Evolutionary conservation across 345 rosid species (phyloP), one percentile per base, ranked within the genome.

Genomic region (Carallia pectinifolia): DNA sequence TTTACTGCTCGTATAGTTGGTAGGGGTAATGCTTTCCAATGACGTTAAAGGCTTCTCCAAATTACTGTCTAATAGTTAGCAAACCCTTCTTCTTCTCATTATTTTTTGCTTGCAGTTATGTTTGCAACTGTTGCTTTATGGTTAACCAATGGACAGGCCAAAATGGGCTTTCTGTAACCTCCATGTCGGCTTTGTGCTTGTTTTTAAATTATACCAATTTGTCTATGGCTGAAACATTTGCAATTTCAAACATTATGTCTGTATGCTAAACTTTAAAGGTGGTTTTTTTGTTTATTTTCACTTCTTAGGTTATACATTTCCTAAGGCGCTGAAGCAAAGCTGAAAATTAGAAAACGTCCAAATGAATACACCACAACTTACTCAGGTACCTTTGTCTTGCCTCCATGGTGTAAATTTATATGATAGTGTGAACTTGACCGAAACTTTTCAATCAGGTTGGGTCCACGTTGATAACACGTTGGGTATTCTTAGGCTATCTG

Each of bases 401-500:
- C 34, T 29, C 30, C 23, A 19, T 31, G 19, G 12, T 36, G 10
- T 38, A 38, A 66, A 55, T 52, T 53, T 27, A 19, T 23, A 36
- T 13, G 34, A 62, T 6, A 58, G n/a, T 65, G 6, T 5, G 55
- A 19, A 13, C 39, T 38, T 63, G 67, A 73, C 67, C 29, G 23
- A 68, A 66, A 38, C 38, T 61, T 65, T 4, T 70, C 61, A 39
- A 38, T 61, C 79, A 93, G 98, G 82, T 79, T 37, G 98, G 98
- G 62, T 92, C 98, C 47, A 84, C 91, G 94, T 81, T 93, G 80
- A 85, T 91, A 74, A 93, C 98, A 37, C 98, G 89, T 31, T 91
- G 98, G 98, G 98, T 65, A 81, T 93, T 84, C 96, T 93, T 44
- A 79, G 96, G 58, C 85, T 93, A 69, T 93, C 98, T 67, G 96